Evolutionary conservation across 2,329 filamentous ascomycete species (phyloP).

Genomic region (Fusarium nygamai): DNA sequence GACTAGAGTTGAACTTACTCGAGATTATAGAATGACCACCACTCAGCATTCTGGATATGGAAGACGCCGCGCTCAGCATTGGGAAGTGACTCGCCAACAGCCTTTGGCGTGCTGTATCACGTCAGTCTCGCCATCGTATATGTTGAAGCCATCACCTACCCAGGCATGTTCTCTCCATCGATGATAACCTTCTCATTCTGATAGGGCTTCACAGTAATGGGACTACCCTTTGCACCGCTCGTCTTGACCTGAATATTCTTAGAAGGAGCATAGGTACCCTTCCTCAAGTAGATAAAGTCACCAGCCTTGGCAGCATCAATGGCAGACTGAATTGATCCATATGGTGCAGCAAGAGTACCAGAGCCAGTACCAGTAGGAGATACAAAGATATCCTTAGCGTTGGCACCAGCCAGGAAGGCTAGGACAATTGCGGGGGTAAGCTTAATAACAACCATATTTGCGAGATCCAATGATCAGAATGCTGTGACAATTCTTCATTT

Average conservation of each 20-base stretch:
- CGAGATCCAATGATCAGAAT: background rate
- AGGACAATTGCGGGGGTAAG: slow-evolving; percentile 20
- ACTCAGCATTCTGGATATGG: slow-evolving; percentile 56
- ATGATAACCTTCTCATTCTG: slow-evolving; percentile 55
- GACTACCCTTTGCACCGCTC: slow-evolving; percentile 52
- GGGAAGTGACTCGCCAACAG: slow-evolving; percentile 51
- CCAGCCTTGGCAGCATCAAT: slow-evolving; percentile 57
- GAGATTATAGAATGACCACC: slow-evolving; percentile 55
- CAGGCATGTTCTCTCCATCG: slow-evolving; percentile 53
- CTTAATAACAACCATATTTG: slow-evolving; percentile 23
- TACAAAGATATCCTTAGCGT: slow-evolving; percentile 55
- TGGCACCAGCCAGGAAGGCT: slow-evolving; percentile 11
- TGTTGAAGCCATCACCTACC: background rate
- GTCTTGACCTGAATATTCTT: slow-evolving; percentile 60
- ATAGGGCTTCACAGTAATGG: slow-evolving; percentile 56
- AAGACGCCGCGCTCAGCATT: slow-evolving; percentile 57
- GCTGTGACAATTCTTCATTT: background rate
- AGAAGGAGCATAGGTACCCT: slow-evolving; percentile 57
- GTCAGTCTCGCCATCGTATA: background rate
- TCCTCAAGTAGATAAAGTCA: slow-evolving; percentile 57
- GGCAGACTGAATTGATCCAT: slow-evolving; percentile 58
- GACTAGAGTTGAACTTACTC: slow-evolving; percentile 35
- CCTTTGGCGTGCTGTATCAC: slow-evolving; percentile 53
- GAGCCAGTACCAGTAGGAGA: slow-evolving; percentile 53
- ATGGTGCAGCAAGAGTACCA: slow-evolving; percentile 53